phyloP scores from a whole-genome alignment of 2,329 filamentous ascomycete species.

The Fusarium tuaranense region DNA sequence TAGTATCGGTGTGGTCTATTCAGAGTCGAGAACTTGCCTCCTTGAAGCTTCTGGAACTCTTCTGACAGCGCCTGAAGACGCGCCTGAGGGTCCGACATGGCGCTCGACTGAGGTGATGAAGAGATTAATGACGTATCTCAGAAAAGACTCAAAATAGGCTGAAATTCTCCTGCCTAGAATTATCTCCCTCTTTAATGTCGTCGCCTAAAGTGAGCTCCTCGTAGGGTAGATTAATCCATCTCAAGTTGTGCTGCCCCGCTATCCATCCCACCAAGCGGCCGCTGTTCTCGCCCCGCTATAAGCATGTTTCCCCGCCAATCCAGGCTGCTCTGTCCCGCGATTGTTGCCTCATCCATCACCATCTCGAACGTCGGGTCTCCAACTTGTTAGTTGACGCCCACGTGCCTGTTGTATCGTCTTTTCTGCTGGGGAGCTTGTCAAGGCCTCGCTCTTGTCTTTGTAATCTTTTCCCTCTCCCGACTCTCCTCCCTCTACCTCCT shows the following conservation, averaged over 20 bases:
- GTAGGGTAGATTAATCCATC: conserved; percentile 11
- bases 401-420: neutral
- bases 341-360: conserved; percentile 39
- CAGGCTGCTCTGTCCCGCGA: conserved; percentile 30
- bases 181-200: conserved; percentile 7
- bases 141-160: neutral
- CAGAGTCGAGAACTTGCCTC: conserved; percentile 64
- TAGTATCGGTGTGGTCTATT: conserved; percentile 6
- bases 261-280: conserved; percentile 18
- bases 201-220: conserved; percentile 30
- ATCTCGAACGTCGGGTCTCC: conserved; percentile 14
- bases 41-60: conserved; percentile 87
- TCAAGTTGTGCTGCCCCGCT: conserved; percentile 41
- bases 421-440: conserved; percentile 15
- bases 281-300: conserved; percentile 46
- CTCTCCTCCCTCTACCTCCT: neutral
- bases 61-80: conserved; percentile 86
- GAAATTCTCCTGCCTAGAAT: neutral
- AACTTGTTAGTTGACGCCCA: conserved; percentile 4
- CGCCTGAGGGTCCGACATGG: conserved; percentile 80
- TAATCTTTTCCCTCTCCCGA: neutral
- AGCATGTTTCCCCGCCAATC: conserved; percentile 57
- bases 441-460: neutral
- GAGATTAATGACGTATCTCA: neutral
- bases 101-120: neutral